Base-by-base conservation (phyloP, 306 rosid species). In the Alnus rubra region DNA sequence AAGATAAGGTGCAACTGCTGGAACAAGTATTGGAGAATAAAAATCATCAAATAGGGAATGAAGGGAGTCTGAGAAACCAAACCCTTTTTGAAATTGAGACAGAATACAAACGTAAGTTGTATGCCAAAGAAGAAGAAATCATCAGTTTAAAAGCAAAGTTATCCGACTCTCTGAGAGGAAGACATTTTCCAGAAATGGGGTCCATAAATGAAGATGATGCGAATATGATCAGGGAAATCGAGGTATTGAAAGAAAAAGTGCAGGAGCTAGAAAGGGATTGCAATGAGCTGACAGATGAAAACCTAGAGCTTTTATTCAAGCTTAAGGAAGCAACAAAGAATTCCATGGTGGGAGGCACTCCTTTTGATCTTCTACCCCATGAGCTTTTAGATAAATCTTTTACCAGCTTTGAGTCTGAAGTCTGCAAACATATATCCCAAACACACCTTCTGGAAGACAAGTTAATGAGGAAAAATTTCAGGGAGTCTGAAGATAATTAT, bases 221-320 rank as follows among this genome's bases (percentile, higher is more conserved):
- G 48, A 78, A 84, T 88, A 84, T 87, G 81, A 75, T 88, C 35
- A 86, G 83, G 73, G 89, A 93, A 84, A 84, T 93, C 18, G 84
- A 91, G 74, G 77, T 54, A 30, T 82, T 95, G 82, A 90, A 82
- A 81, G 94, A 89, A 80, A 95, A 93, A 87, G 76, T 95, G 82
- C 86, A 90, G 84, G 98, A 93, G 84, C 92, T 93, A 75, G 99
- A 95, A 87, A 83, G 81, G 78, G 99, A 95, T 84, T 93, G 99
- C 85, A 90, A 84, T 81, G 99, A 95, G 88, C 86, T 95, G 81
- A 95, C 99, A 1, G 90, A 95, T 9, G 99, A 95, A 88, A 95
- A 95, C 88, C 90, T 95, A 60, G 96, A 93, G 37, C 98, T 95
- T 85, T 75, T 93, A 75, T 75, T 84, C 91, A 90, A 91, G 93